These are phyloP conservation scores for Solanum etuberosum DNA, from an alignment of 257 asterid genomes.

Conservation along the genomic window DNA sequence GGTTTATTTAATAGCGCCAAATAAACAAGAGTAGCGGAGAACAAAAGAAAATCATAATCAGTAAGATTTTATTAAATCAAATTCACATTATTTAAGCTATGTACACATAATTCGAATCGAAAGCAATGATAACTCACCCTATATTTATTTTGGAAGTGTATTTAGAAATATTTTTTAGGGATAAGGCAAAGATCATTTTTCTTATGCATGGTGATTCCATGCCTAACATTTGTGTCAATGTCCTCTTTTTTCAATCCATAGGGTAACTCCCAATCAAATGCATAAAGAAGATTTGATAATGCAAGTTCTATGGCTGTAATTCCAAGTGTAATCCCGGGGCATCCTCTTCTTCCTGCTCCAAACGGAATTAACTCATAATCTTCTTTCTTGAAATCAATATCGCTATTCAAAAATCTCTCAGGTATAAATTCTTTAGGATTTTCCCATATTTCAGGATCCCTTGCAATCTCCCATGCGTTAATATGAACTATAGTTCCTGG, in stretches of 20 bases:
- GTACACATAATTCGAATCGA: not conserved
- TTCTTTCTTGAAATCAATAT: too few relatives aligned
- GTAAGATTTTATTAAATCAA: not conserved
- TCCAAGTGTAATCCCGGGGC: not conserved
- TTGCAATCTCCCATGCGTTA: not conserved
- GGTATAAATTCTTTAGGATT: too few relatives aligned
- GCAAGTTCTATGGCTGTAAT: not conserved
- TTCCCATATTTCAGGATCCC: not conserved
- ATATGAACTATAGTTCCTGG: too few relatives aligned
- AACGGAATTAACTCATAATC: not conserved
- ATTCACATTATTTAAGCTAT: not conserved
- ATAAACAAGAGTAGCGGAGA: not conserved
- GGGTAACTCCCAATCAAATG: not conserved
- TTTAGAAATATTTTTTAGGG: not conserved
- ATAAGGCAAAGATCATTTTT: not conserved
- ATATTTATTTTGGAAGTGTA: not conserved
- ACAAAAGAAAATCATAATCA: not conserved
- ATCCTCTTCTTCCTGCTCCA: not conserved
- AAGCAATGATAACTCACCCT: not conserved
- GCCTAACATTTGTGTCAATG: not conserved
- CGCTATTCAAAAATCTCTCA: too few relatives aligned
- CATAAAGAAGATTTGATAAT: not conserved
- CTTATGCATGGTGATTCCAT: not conserved
- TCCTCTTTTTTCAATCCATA: not conserved
- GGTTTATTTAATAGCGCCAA: not conserved